A percentile compares a stretch with the other conserved stretches of the same genome.
These are phyloP conservation scores for Podaxis sp. DNA, from an alignment of 768 basidiomycete species.

Conservation along the genomic window DNA sequence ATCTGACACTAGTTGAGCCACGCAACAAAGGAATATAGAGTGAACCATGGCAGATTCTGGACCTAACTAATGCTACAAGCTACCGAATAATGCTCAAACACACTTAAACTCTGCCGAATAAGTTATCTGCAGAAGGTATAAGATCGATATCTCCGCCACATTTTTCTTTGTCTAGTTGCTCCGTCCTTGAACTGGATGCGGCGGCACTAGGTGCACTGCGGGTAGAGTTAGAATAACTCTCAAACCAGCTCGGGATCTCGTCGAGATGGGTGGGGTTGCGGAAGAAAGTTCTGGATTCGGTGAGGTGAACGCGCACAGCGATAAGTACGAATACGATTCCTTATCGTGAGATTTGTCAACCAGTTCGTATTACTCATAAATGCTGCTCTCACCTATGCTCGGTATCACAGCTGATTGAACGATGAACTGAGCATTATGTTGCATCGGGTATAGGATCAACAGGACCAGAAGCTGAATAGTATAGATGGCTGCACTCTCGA, in stretches of 20 bases:
- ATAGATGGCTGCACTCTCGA: conserved; percentile 29
- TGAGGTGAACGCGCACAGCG: conserved; percentile 23
- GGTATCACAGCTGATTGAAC: conserved; percentile 23
- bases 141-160: not conserved
- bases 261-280: conserved; percentile 12
- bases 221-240: not conserved
- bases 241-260: conserved; percentile 18
- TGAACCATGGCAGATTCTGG: not conserved
- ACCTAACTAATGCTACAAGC: not conserved
- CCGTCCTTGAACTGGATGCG: not conserved
- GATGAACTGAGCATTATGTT: conserved; percentile 22
- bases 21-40: not conserved
- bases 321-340: conserved; percentile 28
- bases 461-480: conserved; percentile 23
- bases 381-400: conserved; percentile 21
- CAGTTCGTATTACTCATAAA: not conserved
- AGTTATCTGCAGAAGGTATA: conserved; percentile 2
- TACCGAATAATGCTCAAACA: not conserved
- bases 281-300: conserved; percentile 15
- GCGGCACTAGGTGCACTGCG: not conserved
- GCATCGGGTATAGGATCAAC: conserved; percentile 22
- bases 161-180: not conserved
- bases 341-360: conserved; percentile 6
- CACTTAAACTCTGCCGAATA: conserved; percentile 2
- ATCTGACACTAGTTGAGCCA: not conserved